These are phyloP conservation scores for Penicillium rolfsii DNA, from an alignment of 2,329 filamentous ascomycete genomes.

Conservation along the genomic window DNA sequence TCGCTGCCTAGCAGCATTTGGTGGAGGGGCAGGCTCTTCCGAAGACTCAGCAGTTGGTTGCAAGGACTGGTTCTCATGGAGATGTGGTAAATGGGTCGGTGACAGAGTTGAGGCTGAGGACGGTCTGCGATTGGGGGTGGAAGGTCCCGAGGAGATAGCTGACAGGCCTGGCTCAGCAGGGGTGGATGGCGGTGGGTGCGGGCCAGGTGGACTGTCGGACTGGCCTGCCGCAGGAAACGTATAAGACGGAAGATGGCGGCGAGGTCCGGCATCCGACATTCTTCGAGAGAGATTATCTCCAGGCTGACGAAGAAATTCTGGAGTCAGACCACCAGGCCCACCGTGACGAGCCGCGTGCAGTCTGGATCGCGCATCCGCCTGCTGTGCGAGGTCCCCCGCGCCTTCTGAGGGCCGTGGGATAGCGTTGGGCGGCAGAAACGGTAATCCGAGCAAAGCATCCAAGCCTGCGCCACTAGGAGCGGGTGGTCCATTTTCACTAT, in stretches of 20 bases:
- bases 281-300: conserved; percentile 40
- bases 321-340: conserved; percentile 59
- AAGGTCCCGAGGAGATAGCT: conserved; percentile 57
- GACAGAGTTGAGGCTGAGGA: conserved; percentile 53
- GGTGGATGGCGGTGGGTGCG: conserved; percentile 65
- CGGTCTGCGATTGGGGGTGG: conserved; percentile 52
- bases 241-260: conserved; percentile 23
- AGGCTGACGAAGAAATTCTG: conserved; percentile 59
- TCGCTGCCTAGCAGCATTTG: conserved; percentile 54
- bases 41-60: conserved; percentile 44
- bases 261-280: conserved; percentile 37
- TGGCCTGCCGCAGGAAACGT: conserved; percentile 46
- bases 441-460: conserved; percentile 52
- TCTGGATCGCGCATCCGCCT: conserved; percentile 58
- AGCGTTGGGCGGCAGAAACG: conserved; percentile 49
- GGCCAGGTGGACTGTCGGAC: conserved; percentile 61
- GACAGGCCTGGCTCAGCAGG: conserved; percentile 63
- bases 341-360: conserved; percentile 56
- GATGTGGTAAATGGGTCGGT: conserved; percentile 42
- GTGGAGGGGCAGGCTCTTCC: conserved; percentile 47
- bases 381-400: conserved; percentile 56
- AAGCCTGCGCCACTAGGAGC: conserved; percentile 47
- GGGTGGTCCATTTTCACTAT: conserved; percentile 50
- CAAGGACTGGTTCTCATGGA: conserved; percentile 44
- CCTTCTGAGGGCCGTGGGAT: conserved; percentile 47